Evolutionary conservation across 345 rosid genomes (phyloP), one percentile per base, ranked within the genome.

Genomic region (Gossypium turneri): DNA sequence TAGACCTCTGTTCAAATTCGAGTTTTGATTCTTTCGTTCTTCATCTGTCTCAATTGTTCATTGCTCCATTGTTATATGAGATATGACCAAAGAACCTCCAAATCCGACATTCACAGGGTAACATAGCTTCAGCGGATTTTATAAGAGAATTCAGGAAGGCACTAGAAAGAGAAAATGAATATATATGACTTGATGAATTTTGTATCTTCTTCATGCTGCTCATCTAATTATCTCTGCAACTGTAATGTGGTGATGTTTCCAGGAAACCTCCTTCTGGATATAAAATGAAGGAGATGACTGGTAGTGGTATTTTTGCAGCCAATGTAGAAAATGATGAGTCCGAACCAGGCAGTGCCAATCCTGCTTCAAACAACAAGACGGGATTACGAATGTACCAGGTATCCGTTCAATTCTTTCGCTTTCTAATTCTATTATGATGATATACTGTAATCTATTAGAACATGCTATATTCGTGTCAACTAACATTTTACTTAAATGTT

Each of bases 211-310:
- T 48, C 51, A 7, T 52, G 12, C 43, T 50, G n/a, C 45, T 65
- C 72, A 47, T 68, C 64, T 60, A 60, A 60, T 60, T 60, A 25
- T 17, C 64, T 60, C 64, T 27, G 64, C 64, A 25, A 60, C 16
- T 59, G 38, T 56, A 12, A 25, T 29, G 50, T 55, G 43, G n/a
- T 77, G 75, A 64, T 6, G 19, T 66, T 81, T 65, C 56, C 78
- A 95, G 98, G 90, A 91, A 90, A 77, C 99, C 97, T 67, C 92
- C 97, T 83, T 95, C 98, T 0, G 97, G 93, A 72, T 86, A 90
- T 68, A 95, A 95, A 82, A 83, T 90, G 90, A 93, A 95, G 79
- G 97, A 95, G 89, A 91, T 95, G 48, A 90, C 94, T 44, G 99
- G 98, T 25, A 91, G 98, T 83, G 97, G 98, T 41, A 95, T 95